Percentiles rank a stretch among this genome's conserved stretches.
Conservation (phyloP, 371 early-diverging fungal genomes). For the Rhizopus sp. region DNA sequence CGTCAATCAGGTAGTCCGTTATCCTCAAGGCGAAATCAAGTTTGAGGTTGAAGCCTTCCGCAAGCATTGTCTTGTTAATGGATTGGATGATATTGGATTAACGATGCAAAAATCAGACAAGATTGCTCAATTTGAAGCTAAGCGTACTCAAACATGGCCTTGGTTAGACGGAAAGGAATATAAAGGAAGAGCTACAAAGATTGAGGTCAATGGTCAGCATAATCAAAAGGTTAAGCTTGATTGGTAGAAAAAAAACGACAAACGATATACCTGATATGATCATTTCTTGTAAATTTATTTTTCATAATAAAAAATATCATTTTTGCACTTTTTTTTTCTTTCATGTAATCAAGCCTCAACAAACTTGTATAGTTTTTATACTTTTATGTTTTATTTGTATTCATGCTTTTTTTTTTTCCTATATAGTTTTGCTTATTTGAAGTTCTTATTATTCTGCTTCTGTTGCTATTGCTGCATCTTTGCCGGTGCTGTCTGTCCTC, state of each 20-base stretch:
- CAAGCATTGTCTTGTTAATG: slow-evolving; percentile 65
- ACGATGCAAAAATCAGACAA: slow-evolving; percentile 63
- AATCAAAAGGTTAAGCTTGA: slow-evolving; percentile 45
- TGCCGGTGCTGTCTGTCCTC: no score
- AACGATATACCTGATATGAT: no score
- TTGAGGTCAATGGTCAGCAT: slow-evolving; percentile 23
- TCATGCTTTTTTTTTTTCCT: background rate
- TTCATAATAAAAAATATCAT: no score
- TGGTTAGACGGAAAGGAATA: slow-evolving; percentile 67
- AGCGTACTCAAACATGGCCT: slow-evolving; percentile 54
- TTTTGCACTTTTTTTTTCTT: slow-evolving; percentile 1
- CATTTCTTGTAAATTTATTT: no score
- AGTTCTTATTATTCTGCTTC: no score
- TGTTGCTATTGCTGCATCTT: no score
- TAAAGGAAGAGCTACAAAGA: slow-evolving; percentile 40
- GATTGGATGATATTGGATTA: slow-evolving; percentile 73
- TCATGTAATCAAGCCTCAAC: background rate
- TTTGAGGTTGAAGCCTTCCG: slow-evolving; percentile 65
- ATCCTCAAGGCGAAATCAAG: slow-evolving; percentile 36
- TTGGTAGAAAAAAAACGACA: slow-evolving; percentile 34
- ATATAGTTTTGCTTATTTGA: no score
- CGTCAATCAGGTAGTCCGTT: slow-evolving; percentile 49
- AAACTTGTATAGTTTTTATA: background rate
- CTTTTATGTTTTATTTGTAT: slow-evolving; percentile 1
- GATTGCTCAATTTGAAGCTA: slow-evolving; percentile 57